Percentiles rank a stretch among this genome's conserved stretches.
These are phyloP conservation scores for Pseudocercospora cruenta DNA, from an alignment of 2,329 filamentous ascomycete species.

Conservation along the genomic window DNA sequence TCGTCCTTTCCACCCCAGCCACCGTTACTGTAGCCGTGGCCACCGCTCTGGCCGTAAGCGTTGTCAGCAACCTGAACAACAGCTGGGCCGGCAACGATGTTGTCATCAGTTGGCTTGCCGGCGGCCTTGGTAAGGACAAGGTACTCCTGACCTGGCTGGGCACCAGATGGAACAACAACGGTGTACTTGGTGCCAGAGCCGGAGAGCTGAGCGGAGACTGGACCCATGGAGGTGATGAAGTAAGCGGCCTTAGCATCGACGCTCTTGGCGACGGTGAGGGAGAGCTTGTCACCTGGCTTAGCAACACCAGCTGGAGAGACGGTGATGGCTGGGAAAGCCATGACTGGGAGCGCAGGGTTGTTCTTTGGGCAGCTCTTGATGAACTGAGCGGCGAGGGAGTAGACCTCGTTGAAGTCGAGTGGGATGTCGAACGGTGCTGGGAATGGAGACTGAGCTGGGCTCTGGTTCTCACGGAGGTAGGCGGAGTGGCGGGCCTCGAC, in stretches of 20 bases:
- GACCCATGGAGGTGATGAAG: conserved; percentile 33
- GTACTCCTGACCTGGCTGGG: conserved; percentile 33
- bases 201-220: conserved; percentile 29
- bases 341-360: conserved; percentile 59
- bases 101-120: conserved; percentile 31
- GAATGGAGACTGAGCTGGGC: conserved; percentile 51
- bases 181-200: conserved; percentile 25
- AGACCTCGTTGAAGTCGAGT: conserved; percentile 62
- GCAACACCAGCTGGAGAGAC: conserved; percentile 18
- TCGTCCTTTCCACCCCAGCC: neutral
- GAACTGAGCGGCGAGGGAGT: conserved; percentile 65
- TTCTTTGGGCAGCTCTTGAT: conserved; percentile 60
- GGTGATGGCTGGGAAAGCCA: conserved; percentile 42
- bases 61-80: conserved; percentile 29
- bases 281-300: conserved; percentile 30
- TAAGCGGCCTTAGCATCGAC: conserved; percentile 28
- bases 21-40: neutral
- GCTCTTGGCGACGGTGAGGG: conserved; percentile 27
- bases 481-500: conserved; percentile 68
- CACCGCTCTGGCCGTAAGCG: conserved; percentile 1
- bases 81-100: conserved; percentile 37
- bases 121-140: conserved; percentile 31
- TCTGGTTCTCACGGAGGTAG: conserved; percentile 51
- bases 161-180: conserved; percentile 24
- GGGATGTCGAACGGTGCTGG: conserved; percentile 65